These are phyloP conservation scores for Volvox africanus DNA, from an alignment of 139 green algal genomes.

Conservation along the genomic window DNA sequence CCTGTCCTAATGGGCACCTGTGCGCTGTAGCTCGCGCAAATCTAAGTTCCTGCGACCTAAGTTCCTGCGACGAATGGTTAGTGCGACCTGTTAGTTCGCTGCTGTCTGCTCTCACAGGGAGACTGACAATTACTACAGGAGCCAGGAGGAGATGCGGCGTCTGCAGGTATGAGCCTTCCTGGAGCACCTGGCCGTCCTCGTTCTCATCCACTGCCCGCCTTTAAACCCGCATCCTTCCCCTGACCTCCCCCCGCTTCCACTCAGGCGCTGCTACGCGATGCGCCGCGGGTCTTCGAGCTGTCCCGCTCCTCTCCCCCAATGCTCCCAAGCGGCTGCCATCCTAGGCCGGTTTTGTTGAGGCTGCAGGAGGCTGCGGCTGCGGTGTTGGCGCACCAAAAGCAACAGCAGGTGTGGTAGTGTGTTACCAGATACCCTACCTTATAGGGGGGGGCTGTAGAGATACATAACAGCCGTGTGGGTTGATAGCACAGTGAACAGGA, in stretches of 20 bases:
- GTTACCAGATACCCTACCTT: no score
- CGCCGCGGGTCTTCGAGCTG: slow-evolving; percentile 49
- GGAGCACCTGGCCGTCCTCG: not conserved
- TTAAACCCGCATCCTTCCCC: no score
- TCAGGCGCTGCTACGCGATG: slow-evolving; percentile 50
- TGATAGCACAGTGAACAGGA: no score
- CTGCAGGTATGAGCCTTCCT: slow-evolving; percentile 39
- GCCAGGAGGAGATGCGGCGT: slow-evolving; percentile 48
- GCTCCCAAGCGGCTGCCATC: slow-evolving; percentile 39
- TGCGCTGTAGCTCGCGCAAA: no score
- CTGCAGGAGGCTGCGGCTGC: not conserved
- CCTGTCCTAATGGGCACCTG: no score
- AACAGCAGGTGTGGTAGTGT: slow-evolving; percentile 15
- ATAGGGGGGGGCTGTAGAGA: no score
- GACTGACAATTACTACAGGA: slow-evolving; percentile 70
- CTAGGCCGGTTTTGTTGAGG: slow-evolving; percentile 53
- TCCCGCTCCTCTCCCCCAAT: slow-evolving; percentile 19
- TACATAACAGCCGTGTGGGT: no score
- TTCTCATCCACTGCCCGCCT: no score
- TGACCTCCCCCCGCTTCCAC: no score
- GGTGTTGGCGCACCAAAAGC: not conserved
- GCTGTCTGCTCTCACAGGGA: slow-evolving; percentile 53
- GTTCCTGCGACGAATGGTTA: no score
- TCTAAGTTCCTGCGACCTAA: no score
- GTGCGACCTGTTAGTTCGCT: no score